phyloP scores from a whole-genome alignment of 352 stramenopile species.

The Pilasporangium apinafurcum region DNA sequence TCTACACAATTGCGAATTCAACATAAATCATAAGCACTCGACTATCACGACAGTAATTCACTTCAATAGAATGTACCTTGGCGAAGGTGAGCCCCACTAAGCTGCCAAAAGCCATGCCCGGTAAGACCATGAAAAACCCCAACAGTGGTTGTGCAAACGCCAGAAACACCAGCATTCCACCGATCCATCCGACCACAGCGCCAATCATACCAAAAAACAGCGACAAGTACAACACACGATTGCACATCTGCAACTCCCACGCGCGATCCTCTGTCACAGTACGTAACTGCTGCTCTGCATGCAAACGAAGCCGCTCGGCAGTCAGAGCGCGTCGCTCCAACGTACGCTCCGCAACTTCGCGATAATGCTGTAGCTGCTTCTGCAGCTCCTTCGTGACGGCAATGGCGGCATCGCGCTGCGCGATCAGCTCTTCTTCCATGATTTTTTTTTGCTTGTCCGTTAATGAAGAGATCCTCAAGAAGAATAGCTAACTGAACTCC shows the following conservation, averaged over 20 bases:
- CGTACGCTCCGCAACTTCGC: constrained; percentile 38
- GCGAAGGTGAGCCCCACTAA: constrained; percentile 39
- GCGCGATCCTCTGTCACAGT: constrained; percentile 32
- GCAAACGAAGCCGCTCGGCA: constrained; percentile 56
- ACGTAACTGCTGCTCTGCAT: constrained; percentile 52
- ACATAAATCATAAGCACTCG: too few species aligned
- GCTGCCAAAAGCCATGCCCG: constrained; percentile 44
- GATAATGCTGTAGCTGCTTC: constrained; percentile 44
- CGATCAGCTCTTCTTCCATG: constrained; percentile 70
- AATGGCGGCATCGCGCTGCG: constrained; percentile 69
- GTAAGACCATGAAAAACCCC: constrained; percentile 61
- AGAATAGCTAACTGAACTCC: too few species aligned
- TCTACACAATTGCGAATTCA: constrained; percentile 10
- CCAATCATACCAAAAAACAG: constrained; percentile 46
- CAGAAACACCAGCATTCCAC: constrained; percentile 46
- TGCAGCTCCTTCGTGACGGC: constrained; percentile 72
- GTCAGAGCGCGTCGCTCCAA: constrained; percentile 66
- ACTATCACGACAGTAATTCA: not conserved
- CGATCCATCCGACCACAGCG: constrained; percentile 39
- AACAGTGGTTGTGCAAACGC: constrained; percentile 41
- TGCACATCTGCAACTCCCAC: constrained; percentile 42
- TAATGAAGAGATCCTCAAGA: not conserved
- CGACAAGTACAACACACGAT: constrained; percentile 39
- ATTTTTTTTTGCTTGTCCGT: not conserved
- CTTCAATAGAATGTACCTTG: constrained; percentile 22